A percentile compares a stretch with the other conserved stretches of the same genome.
Evolutionary conservation across 129 eudicot genomes (phyloP).

Genomic region (Centaurea solstitialis): DNA sequence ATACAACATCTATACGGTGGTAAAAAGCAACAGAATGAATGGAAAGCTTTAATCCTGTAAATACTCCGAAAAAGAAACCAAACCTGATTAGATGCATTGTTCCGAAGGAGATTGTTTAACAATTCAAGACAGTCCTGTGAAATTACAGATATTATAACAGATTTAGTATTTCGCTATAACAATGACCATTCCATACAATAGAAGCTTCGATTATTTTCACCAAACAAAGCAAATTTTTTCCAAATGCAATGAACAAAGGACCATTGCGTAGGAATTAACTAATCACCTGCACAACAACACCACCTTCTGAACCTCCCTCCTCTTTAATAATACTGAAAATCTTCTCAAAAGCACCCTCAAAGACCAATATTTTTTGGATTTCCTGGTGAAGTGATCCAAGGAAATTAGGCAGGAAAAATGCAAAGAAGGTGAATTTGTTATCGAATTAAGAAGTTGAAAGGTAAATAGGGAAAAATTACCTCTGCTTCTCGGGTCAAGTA

Average conservation of each 20-base stretch:
- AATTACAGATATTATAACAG: conserved; percentile 1
- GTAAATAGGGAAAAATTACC: conserved; percentile 42
- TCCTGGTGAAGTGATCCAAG: conserved; percentile 48
- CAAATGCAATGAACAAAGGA: not conserved
- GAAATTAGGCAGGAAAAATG: not conserved
- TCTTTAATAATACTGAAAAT: conserved; percentile 86
- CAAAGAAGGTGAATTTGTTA: conserved; percentile 10
- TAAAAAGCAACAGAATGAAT: conserved; percentile 20
- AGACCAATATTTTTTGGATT: conserved; percentile 96
- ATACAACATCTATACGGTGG: conserved; percentile 28
- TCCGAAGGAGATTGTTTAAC: conserved; percentile 84
- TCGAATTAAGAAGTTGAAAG: conserved; percentile 5
- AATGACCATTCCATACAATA: not conserved
- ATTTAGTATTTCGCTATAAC: not conserved
- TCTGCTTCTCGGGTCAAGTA: conserved; percentile 96
- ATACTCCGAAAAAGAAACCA: not conserved
- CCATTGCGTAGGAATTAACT: not conserved
- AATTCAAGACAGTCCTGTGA: conserved; percentile 90
- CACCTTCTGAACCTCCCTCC: conserved; percentile 99
- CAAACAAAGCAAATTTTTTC: not conserved
- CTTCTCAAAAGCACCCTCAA: conserved; percentile 99
- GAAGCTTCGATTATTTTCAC: not conserved
- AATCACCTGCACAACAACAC: conserved; percentile 96
- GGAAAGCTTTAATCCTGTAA: not conserved
- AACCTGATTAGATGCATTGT: conserved; percentile 89